These are phyloP conservation scores for Brettanomyces bruxellensis DNA, from an alignment of 805 yeast species.

Conservation along the genomic window DNA sequence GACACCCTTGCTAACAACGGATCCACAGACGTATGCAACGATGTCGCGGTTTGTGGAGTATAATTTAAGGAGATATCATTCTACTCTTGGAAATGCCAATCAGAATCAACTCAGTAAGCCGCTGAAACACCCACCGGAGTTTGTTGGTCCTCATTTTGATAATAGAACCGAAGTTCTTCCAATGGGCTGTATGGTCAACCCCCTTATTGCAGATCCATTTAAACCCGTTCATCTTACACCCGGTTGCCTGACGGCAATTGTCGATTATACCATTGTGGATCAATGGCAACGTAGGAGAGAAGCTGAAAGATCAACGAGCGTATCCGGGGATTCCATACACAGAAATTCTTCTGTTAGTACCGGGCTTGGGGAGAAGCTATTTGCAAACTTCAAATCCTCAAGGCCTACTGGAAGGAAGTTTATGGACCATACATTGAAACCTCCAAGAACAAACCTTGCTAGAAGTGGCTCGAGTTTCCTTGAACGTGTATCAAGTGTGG, in stretches of 20 bases:
- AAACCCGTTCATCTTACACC: constrained; percentile 44
- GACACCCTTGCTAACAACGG: constrained; percentile 27
- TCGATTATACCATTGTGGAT: constrained; percentile 14
- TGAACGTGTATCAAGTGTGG: constrained; percentile 23
- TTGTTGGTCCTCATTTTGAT: constrained; percentile 23
- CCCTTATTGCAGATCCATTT: constrained; percentile 44
- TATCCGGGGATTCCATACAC: not conserved
- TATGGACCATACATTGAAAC: constrained; percentile 9
- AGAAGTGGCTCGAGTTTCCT: constrained; percentile 28
- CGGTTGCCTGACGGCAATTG: constrained; percentile 33
- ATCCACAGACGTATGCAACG: constrained; percentile 45
- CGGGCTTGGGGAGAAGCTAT: not conserved
- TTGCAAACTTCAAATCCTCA: not conserved
- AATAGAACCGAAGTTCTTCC: constrained; percentile 27
- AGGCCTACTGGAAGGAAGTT: constrained; percentile 4
- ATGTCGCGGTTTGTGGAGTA: constrained; percentile 40
- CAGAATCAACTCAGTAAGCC: constrained; percentile 34
- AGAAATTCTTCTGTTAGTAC: not conserved
- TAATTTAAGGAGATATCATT: constrained; percentile 29
- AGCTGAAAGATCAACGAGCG: not conserved
- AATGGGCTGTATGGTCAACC: constrained; percentile 46
- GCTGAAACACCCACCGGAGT: constrained; percentile 23
- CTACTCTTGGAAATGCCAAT: constrained; percentile 26
- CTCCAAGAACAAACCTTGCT: constrained; percentile 23
- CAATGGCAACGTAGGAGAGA: constrained; percentile 1